These are phyloP conservation scores for Metschnikowia orientalis DNA, from an alignment of 805 yeast genomes.

Conservation along the genomic window DNA sequence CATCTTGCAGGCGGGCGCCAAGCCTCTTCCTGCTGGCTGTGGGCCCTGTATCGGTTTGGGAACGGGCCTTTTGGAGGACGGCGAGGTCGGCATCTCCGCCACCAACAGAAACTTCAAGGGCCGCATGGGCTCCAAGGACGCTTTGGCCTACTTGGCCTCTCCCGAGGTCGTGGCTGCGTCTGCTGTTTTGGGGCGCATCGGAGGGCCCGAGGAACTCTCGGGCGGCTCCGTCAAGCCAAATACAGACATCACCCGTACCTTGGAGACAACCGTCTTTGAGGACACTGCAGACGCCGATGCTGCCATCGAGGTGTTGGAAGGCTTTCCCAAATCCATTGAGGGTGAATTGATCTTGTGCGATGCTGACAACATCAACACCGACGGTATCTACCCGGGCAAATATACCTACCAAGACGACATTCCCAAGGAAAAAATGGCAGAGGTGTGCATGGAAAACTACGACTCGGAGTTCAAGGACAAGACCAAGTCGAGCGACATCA, in stretches of 20 bases:
- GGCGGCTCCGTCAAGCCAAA: slow-evolving; percentile 49
- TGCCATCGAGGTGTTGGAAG: slow-evolving; percentile 73
- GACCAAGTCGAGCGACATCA: slow-evolving; percentile 83
- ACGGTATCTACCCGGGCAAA: slow-evolving; percentile 98
- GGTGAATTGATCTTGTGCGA: slow-evolving; percentile 96
- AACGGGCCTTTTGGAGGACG: slow-evolving; percentile 86
- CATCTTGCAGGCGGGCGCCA: slow-evolving; percentile 88
- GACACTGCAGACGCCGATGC: slow-evolving; percentile 25
- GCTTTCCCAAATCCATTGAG: slow-evolving; percentile 82
- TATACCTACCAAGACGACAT: slow-evolving; percentile 98
- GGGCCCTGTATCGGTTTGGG: slow-evolving; percentile 99
- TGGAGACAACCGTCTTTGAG: slow-evolving; percentile 26
- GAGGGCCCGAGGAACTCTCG: slow-evolving; percentile 79
- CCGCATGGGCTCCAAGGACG: slow-evolving; percentile 97
- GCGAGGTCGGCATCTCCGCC: slow-evolving; percentile 97
- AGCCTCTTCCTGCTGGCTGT: slow-evolving; percentile 95
- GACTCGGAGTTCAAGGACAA: slow-evolving; percentile 82
- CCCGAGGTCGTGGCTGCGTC: slow-evolving; percentile 99
- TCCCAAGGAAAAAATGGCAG: slow-evolving; percentile 92
- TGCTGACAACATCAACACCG: slow-evolving; percentile 95
- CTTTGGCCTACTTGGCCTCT: slow-evolving; percentile 90
- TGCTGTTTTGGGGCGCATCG: slow-evolving; percentile 92
- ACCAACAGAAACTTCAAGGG: slow-evolving; percentile 99
- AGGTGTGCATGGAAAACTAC: slow-evolving; percentile 99
- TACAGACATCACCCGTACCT: slow-evolving; percentile 45